These are phyloP conservation scores for Arthroderma sp. DNA, from an alignment of 2,329 filamentous ascomycete species.

Conservation along the genomic window DNA sequence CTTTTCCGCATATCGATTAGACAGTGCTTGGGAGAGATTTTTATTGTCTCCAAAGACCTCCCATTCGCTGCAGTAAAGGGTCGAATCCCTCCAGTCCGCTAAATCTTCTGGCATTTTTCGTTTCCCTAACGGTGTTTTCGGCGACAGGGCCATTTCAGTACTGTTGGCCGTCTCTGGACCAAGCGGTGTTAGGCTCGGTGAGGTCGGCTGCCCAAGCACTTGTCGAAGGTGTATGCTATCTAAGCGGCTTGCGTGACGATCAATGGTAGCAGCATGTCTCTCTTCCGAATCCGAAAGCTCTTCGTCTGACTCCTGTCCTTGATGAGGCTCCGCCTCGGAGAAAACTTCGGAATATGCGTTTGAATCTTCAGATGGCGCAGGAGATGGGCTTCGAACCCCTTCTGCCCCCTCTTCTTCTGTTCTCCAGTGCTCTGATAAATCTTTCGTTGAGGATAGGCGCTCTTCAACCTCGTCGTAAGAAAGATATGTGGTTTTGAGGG, in stretches of 20 bases:
- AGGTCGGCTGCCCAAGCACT: conserved; percentile 22
- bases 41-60: conserved; percentile 26
- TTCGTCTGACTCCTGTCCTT: conserved; percentile 7
- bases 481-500: conserved; percentile 18
- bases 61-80: conserved; percentile 38
- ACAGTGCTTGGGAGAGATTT: too few species aligned
- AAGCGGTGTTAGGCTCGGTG: conserved; percentile 7
- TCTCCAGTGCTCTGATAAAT: not conserved
- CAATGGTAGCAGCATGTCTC: conserved; percentile 35
- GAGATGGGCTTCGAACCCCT: not conserved
- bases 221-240: conserved; percentile 37
- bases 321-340: not conserved
- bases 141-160: conserved; percentile 10
- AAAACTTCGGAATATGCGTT: not conserved
- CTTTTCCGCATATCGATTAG: too few species aligned
- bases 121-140: conserved; percentile 15
- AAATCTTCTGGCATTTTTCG: conserved; percentile 25
- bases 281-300: conserved; percentile 25
- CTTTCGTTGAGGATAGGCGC: conserved; percentile 8
- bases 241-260: conserved; percentile 29
- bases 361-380: not conserved
- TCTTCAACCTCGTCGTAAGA: conserved; percentile 25
- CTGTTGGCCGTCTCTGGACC: conserved; percentile 9
- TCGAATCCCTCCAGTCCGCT: conserved; percentile 36
- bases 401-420: not conserved